phyloP scores from a whole-genome alignment of 2,329 filamentous ascomycete genomes.

The Tolypocladium ophioglossoides region DNA sequence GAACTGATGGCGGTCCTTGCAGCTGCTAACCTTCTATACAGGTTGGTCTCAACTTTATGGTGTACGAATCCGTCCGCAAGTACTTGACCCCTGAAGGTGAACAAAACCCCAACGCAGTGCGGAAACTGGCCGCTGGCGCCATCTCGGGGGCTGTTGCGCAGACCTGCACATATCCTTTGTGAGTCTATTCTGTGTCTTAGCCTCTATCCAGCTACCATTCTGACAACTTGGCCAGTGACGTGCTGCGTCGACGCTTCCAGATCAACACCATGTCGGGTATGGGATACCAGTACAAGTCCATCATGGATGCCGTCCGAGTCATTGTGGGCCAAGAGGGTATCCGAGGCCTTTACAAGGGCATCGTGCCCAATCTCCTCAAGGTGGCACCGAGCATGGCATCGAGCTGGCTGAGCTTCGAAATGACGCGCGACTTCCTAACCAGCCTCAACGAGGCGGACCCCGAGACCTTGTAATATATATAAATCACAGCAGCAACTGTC shows the following conservation, averaged over 20 bases:
- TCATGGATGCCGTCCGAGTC: conserved; percentile 70
- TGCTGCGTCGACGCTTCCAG: conserved; percentile 87
- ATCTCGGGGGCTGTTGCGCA: conserved; percentile 95
- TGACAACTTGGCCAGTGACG: conserved; percentile 50
- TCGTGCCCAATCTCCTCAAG: conserved; percentile 89
- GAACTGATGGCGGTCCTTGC: background rate
- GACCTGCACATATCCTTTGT: conserved; percentile 98
- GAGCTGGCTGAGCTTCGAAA: conserved; percentile 94
- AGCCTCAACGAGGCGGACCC: conserved; percentile 36
- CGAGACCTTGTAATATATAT: conserved; percentile 13
- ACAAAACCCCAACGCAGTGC: conserved; percentile 63
- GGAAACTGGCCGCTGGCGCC: conserved; percentile 83
- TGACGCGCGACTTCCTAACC: conserved; percentile 80
- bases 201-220: background rate
- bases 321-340: conserved; percentile 80
- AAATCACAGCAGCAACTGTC: background rate
- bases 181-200: conserved; percentile 26
- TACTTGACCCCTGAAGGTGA: conserved; percentile 82
- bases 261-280: conserved; percentile 99
- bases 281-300: conserved; percentile 88
- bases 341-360: conserved; percentile 86
- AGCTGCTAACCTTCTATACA: conserved; percentile 22
- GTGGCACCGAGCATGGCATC: conserved; percentile 98
- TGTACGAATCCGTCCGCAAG: conserved; percentile 80
- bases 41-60: conserved; percentile 98